These are phyloP conservation scores for Geoglossum glabrum DNA, from an alignment of 495 filamentous ascomycete genomes.

Conservation along the genomic window DNA sequence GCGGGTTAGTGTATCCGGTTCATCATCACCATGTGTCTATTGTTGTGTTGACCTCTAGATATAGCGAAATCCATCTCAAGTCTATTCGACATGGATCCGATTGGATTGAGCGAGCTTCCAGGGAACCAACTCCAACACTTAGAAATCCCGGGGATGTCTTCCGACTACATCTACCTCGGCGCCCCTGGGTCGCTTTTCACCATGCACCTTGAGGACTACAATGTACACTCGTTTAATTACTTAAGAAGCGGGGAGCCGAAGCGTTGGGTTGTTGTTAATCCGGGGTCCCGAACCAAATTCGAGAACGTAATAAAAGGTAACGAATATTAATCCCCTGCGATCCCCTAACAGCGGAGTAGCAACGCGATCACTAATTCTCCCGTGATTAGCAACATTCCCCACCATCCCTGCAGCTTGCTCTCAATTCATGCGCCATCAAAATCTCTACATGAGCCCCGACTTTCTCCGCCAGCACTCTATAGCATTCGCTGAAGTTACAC, in stretches of 20 bases:
- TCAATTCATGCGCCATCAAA: background rate
- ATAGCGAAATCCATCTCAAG: background rate
- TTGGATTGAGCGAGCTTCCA: background rate
- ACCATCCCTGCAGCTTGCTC: background rate
- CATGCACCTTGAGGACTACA: background rate
- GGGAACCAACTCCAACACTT: background rate
- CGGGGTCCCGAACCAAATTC: background rate
- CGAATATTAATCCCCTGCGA: background rate
- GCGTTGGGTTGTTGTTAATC: background rate
- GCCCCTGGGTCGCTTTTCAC: background rate
- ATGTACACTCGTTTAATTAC: background rate
- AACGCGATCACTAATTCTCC: background rate
- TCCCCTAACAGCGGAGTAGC: background rate
- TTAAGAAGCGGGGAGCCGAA: background rate
- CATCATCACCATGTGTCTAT: background rate
- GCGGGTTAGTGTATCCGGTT: background rate
- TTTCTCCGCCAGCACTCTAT: background rate
- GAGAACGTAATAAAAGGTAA: background rate
- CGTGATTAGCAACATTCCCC: background rate
- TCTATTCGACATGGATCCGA: background rate
- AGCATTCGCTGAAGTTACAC: background rate
- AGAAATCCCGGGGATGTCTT: background rate
- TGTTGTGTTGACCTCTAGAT: background rate
- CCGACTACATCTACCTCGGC: background rate
- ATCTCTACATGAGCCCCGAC: background rate